A percentile compares a stretch with the other conserved stretches of the same genome.
These are phyloP conservation scores for Globisporangium cystogenes DNA, from an alignment of 352 stramenopile species.

Conservation along the genomic window DNA sequence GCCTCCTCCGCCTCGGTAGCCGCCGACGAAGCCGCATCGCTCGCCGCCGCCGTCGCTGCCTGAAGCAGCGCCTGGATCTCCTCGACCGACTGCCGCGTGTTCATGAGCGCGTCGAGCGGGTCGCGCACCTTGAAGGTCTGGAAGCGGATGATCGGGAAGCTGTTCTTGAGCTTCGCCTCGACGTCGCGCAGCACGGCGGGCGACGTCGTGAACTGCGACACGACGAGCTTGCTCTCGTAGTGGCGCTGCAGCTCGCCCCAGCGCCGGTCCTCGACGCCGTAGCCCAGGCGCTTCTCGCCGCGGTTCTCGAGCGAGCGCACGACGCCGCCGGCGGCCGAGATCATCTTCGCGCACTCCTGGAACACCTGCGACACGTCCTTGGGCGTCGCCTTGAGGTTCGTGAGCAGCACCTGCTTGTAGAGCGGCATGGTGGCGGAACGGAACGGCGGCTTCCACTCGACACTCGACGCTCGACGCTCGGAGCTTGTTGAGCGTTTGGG, in stretches of 20 bases:
- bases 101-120: constrained; percentile 78
- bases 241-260: constrained; percentile 84
- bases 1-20: constrained; percentile 26
- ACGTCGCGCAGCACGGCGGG: constrained; percentile 59
- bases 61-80: constrained; percentile 52
- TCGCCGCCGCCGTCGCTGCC: constrained; percentile 28
- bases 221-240: constrained; percentile 82
- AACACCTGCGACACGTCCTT: constrained; percentile 81
- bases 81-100: constrained; percentile 67
- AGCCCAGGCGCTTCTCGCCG: constrained; percentile 77
- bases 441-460: neutral
- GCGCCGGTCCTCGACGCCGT: constrained; percentile 79
- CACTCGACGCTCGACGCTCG: no score
- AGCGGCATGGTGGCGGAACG: constrained; percentile 63
- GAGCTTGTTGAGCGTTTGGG: no score
- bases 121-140: constrained; percentile 84
- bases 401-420: constrained; percentile 88
- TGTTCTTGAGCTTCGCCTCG: constrained; percentile 82
- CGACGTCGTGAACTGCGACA: constrained; percentile 84
- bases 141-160: constrained; percentile 81
- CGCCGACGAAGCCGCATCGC: constrained; percentile 17
- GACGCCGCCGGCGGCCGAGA: constrained; percentile 63
- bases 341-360: constrained; percentile 71
- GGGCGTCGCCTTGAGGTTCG: constrained; percentile 83
- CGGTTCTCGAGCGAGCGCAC: constrained; percentile 76